These are phyloP conservation scores for Aspergillus sp. DNA, from an alignment of 2,329 filamentous ascomycete species.

Conservation along the genomic window DNA sequence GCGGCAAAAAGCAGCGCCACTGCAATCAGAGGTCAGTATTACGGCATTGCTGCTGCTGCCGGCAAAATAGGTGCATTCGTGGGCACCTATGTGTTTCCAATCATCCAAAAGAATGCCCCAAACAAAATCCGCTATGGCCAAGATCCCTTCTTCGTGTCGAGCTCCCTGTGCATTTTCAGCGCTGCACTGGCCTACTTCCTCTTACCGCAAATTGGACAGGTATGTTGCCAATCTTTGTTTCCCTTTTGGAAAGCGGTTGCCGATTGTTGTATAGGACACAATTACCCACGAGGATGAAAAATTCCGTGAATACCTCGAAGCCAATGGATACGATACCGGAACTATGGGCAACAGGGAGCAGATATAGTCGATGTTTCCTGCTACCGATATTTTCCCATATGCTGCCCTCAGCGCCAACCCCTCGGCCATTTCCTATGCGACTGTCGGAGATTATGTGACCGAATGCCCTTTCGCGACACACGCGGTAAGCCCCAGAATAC, in stretches of 20 bases:
- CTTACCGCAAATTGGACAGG: conserved; percentile 67
- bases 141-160: conserved; percentile 86
- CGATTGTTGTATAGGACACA: conserved; percentile 59
- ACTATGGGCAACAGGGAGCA: conserved; percentile 43
- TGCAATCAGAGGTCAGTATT: conserved; percentile 74
- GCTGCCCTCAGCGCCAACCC: not conserved
- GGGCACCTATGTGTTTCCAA: conserved; percentile 75
- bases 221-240: conserved; percentile 10
- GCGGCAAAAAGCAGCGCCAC: conserved; percentile 87
- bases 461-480: no score
- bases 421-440: not conserved
- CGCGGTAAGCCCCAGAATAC: no score
- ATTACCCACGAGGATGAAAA: conserved; percentile 71
- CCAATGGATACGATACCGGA: conserved; percentile 70
- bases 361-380: not conserved
- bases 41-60: conserved; percentile 46
- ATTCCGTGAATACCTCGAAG: conserved; percentile 69
- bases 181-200: conserved; percentile 62
- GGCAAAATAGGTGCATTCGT: conserved; percentile 65
- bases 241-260: not conserved
- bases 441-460: not conserved
- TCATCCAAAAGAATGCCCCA: conserved; percentile 58
- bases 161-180: conserved; percentile 69
- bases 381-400: not conserved
- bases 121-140: conserved; percentile 60